A percentile compares a stretch with the other conserved stretches of the same genome.
Evolutionary conservation across 345 rosid species (phyloP).

Genomic region (Mercurialis annua): DNA sequence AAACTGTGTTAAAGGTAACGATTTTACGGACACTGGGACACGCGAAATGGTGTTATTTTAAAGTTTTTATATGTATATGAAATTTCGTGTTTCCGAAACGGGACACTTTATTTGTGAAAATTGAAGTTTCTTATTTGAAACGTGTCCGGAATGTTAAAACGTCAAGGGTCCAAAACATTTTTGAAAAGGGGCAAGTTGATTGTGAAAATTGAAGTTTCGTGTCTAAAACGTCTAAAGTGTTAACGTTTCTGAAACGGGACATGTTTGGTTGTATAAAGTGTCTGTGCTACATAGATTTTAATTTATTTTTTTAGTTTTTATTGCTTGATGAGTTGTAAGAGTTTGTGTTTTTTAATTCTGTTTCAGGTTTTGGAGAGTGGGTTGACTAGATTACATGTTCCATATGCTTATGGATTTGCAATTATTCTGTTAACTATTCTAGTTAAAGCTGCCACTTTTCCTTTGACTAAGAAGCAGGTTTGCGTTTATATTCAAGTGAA

Average conservation of each 20-base stretch:
- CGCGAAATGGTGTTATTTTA: neutral
- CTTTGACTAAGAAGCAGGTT: conserved; percentile 95
- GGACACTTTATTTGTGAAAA: no score
- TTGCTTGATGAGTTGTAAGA: neutral
- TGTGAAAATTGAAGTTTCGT: no score
- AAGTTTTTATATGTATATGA: neutral
- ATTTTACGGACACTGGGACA: no score
- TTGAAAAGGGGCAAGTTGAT: no score
- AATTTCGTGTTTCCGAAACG: no score
- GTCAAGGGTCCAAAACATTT: no score
- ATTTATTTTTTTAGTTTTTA: neutral
- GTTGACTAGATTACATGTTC: conserved; percentile 65
- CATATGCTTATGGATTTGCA: conserved; percentile 90
- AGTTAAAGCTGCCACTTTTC: conserved; percentile 92
- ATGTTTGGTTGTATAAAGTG: no score
- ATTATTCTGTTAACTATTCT: conserved; percentile 81
- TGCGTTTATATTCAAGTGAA: conserved; percentile 6
- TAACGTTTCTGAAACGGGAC: no score
- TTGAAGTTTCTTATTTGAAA: no score
- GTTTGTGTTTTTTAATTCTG: neutral
- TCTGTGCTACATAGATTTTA: no score
- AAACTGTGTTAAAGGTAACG: conserved; percentile 71
- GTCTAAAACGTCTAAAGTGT: no score
- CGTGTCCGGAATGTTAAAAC: no score
- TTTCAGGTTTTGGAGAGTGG: conserved; percentile 83